Conservation (phyloP, 495 filamentous ascomycete species). For the Choiromyces venosus region DNA sequence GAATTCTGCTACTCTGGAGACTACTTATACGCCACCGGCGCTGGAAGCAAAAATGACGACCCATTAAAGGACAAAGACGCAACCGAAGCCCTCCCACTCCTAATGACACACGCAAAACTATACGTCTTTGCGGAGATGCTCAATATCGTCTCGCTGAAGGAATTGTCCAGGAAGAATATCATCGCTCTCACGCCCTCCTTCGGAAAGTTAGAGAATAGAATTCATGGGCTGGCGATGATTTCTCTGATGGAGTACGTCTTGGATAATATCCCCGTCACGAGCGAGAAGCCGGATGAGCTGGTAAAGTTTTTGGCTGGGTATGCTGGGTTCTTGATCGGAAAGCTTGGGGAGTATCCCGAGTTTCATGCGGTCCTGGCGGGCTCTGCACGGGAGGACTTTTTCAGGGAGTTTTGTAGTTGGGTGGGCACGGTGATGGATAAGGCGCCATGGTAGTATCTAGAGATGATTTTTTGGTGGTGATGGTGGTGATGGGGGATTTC, state of each 20-base stretch:
- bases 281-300: not conserved
- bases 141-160: conserved; percentile 16
- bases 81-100: not conserved
- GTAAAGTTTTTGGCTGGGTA: conserved; percentile 6
- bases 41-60: not conserved
- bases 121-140: conserved; percentile 21
- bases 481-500: too few species aligned
- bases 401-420: not conserved
- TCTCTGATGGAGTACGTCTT: conserved; percentile 2
- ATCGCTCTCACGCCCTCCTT: not conserved
- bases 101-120: conserved; percentile 9
- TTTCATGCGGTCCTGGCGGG: not conserved
- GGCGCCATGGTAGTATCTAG: not conserved
- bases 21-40: not conserved
- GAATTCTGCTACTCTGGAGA: conserved; percentile 27
- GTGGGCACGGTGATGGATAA: not conserved
- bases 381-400: not conserved
- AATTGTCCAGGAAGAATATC: conserved; percentile 3
- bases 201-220: not conserved
- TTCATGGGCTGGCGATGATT: not conserved
- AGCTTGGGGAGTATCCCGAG: not conserved
- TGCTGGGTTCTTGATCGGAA: not conserved
- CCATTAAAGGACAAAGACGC: not conserved
- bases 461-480: not conserved
- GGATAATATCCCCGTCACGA: conserved; percentile 10